phyloP scores from a whole-genome alignment of 2,329 filamentous ascomycete genomes.

The Ophiosphaerella narmari region DNA sequence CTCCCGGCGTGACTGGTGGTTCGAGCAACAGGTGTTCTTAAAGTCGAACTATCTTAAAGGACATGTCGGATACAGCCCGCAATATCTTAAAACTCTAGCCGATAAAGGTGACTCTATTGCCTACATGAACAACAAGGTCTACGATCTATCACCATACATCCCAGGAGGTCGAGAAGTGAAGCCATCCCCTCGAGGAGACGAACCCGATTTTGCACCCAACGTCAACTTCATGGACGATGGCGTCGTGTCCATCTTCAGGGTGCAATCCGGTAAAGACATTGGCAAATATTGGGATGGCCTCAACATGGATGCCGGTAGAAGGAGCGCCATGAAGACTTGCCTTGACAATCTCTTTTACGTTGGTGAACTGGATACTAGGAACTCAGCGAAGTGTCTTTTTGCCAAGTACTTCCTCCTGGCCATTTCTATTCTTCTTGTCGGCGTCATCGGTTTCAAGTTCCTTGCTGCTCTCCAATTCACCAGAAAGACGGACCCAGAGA shows the following conservation, averaged over 20 bases:
- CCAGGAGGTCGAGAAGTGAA: constrained; percentile 71
- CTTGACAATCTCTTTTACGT: constrained; percentile 95
- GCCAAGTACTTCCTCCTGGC: constrained; percentile 87
- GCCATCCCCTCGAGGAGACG: constrained; percentile 54
- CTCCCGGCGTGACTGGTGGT: constrained; percentile 87
- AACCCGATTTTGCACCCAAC: constrained; percentile 51
- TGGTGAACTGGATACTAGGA: constrained; percentile 87
- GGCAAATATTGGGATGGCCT: constrained; percentile 81
- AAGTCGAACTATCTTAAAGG: constrained; percentile 83
- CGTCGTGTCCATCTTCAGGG: constrained; percentile 77
- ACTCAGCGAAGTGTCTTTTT: constrained; percentile 82
- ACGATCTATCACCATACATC: constrained; percentile 86
- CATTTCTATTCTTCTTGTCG: constrained; percentile 78
- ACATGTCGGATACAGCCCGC: constrained; percentile 77
- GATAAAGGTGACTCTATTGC: constrained; percentile 71
- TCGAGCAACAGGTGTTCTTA: constrained; percentile 80
- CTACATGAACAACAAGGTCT: constrained; percentile 78
- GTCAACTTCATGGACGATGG: constrained; percentile 79
- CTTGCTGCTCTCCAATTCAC: constrained; percentile 94
- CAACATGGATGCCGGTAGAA: constrained; percentile 60
- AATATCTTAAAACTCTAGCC: constrained; percentile 75
- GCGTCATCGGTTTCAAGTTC: constrained; percentile 93
- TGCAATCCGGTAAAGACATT: constrained; percentile 76
- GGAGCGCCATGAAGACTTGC: constrained; percentile 75
- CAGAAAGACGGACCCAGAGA: constrained; percentile 87